A percentile compares a stretch with the other conserved stretches of the same genome.
Conservation (phyloP, 768 basidiomycete species). For the Auricularia sp. region DNA sequence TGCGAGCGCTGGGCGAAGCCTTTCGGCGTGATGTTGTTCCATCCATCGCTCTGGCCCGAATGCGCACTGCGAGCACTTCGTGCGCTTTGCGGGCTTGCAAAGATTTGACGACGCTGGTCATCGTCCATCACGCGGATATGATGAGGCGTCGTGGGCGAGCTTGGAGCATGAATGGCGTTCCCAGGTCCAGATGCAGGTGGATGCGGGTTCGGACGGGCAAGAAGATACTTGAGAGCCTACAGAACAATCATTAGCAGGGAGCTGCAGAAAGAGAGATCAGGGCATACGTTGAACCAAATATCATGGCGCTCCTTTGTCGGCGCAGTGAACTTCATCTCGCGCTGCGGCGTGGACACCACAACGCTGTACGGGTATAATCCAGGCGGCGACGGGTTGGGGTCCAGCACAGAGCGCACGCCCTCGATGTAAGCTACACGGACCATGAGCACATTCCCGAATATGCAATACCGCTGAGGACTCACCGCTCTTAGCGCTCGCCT, state of each 20-base stretch:
- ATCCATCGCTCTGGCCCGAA: slow-evolving; percentile 42
- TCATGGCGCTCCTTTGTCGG: slow-evolving; percentile 92
- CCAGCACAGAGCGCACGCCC: slow-evolving; percentile 81
- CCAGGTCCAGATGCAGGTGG: slow-evolving; percentile 12
- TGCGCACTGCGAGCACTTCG: slow-evolving; percentile 53
- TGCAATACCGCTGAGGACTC: slow-evolving; percentile 26
- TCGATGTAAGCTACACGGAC: slow-evolving; percentile 74
- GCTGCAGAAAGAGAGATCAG: slow-evolving; percentile 1
- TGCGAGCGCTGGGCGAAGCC: slow-evolving; percentile 53
- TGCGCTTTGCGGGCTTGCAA: slow-evolving; percentile 64
- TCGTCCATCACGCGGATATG: slow-evolving; percentile 46
- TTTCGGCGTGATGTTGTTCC: slow-evolving; percentile 60
- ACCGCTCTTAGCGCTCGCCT: slow-evolving; percentile 97
- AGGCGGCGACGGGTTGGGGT: slow-evolving; percentile 92
- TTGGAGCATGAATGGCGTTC: slow-evolving; percentile 3
- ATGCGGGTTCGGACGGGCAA: slow-evolving; percentile 53
- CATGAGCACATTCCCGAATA: not conserved
- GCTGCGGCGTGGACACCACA: slow-evolving; percentile 80
- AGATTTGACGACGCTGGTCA: slow-evolving; percentile 34
- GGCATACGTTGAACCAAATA: slow-evolving; percentile 83
- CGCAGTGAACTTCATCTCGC: slow-evolving; percentile 99
- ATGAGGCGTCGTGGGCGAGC: slow-evolving; percentile 24
- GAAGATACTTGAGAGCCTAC: slow-evolving; percentile 85
- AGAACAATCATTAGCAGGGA: slow-evolving; percentile 7
- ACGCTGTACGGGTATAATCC: slow-evolving; percentile 90